Percentiles rank a stretch among this genome's conserved stretches.
These are phyloP conservation scores for Mycena capillaripes DNA, from an alignment of 768 basidiomycete genomes.

Conservation along the genomic window DNA sequence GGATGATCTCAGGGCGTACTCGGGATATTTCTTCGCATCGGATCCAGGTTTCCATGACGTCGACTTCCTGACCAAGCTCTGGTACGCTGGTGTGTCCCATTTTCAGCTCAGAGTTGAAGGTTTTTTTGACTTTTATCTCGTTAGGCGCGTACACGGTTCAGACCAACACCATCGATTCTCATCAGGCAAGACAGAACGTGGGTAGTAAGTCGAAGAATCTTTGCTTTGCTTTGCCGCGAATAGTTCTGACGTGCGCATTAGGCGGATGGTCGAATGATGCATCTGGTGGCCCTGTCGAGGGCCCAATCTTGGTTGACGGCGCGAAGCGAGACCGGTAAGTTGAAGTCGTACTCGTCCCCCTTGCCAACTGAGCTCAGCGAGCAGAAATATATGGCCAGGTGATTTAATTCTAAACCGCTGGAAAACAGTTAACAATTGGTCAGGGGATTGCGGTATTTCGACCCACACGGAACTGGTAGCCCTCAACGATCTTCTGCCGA, in stretches of 20 bases:
- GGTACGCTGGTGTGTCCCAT: constrained; percentile 60
- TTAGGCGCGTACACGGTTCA: constrained; percentile 66
- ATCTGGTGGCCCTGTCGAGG: constrained; percentile 59
- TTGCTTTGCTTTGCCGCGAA: background rate
- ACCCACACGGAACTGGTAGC: constrained; percentile 54
- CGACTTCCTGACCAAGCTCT: constrained; percentile 63
- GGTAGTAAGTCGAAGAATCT: background rate
- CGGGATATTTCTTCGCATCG: constrained; percentile 61
- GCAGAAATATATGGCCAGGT: constrained; percentile 48
- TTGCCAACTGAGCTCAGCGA: background rate
- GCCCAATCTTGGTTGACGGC: constrained; percentile 68
- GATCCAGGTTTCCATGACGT: constrained; percentile 59
- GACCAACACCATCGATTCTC: constrained; percentile 59
- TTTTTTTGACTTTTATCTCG: background rate
- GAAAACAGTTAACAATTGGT: background rate
- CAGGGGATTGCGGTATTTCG: constrained; percentile 59
- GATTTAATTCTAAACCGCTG: background rate
- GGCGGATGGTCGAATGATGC: constrained; percentile 64
- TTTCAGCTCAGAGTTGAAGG: background rate
- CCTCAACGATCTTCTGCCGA: constrained; percentile 50
- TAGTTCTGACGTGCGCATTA: constrained; percentile 13
- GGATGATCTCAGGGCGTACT: constrained; percentile 58
- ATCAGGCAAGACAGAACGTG: constrained; percentile 50
- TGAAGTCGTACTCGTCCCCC: background rate
- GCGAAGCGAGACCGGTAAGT: constrained; percentile 65